Conservation (phyloP, 495 filamentous ascomycete species). For the Lasiosphaeria hispida region DNA sequence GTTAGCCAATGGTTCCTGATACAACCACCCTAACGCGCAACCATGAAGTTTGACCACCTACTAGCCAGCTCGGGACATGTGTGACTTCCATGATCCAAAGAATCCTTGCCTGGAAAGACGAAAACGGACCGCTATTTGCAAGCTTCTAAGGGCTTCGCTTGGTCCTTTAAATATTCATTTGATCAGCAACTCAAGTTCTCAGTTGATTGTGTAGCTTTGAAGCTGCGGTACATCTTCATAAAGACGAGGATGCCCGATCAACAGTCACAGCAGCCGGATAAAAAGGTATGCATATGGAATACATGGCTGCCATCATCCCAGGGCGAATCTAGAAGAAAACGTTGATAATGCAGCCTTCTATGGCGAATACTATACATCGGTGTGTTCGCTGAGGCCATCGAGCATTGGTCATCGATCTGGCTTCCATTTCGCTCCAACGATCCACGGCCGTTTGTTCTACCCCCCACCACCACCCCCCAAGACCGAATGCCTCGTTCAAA, state of each 20-base stretch:
- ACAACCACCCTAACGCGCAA: no score
- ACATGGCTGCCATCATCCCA: neutral
- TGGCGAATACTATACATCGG: constrained; percentile 7
- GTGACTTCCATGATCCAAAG: no score
- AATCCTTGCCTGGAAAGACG: no score
- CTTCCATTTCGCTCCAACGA: neutral
- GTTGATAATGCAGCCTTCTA: neutral
- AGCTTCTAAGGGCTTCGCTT: no score
- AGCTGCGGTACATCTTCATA: neutral
- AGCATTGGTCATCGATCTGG: neutral
- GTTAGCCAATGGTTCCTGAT: no score
- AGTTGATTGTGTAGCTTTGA: neutral
- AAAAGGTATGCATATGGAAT: neutral
- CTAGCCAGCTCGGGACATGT: no score
- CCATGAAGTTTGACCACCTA: no score
- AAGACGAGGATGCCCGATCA: neutral
- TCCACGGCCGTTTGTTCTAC: neutral
- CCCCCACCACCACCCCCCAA: neutral
- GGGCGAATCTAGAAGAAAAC: neutral
- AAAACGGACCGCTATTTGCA: no score
- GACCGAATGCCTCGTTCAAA: no score
- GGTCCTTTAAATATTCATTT: no score
- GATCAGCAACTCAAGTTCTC: no score
- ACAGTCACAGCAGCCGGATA: neutral
- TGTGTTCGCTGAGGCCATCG: neutral